phyloP scores from a whole-genome alignment of 2,329 filamentous ascomycete species.

The Alternaria angustiovoidea region DNA sequence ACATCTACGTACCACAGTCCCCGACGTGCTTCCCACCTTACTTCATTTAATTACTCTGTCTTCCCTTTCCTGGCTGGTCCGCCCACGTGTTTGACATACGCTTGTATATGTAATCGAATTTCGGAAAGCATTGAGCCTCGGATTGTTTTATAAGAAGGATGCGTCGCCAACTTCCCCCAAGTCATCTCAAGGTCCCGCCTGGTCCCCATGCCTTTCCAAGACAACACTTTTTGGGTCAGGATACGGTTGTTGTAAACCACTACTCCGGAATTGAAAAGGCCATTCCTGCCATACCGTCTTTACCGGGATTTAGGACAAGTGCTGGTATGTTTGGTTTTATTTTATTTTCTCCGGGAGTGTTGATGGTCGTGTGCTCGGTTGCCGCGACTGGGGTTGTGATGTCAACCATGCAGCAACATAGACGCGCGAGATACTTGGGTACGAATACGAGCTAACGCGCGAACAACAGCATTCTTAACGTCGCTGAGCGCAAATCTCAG shows the following conservation, averaged over 20 bases:
- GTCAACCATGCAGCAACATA: conserved; percentile 1
- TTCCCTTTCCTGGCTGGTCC: conserved; percentile 30
- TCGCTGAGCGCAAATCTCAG: conserved; percentile 83
- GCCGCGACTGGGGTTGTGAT: conserved; percentile 12
- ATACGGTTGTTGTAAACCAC: conserved; percentile 45
- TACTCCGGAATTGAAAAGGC: conserved; percentile 46
- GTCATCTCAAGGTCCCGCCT: conserved; percentile 45
- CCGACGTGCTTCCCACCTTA: conserved; percentile 5
- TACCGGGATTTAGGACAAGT: conserved; percentile 50
- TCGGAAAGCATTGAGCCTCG: neutral
- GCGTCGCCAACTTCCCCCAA: conserved; percentile 46
- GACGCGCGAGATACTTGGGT: neutral
- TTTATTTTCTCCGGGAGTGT: conserved; percentile 16
- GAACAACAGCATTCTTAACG: conserved; percentile 75
- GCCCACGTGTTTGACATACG: conserved; percentile 11
- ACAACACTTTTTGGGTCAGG: conserved; percentile 38
- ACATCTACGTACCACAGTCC: neutral
- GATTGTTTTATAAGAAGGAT: conserved; percentile 26
- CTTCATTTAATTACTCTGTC: conserved; percentile 26
- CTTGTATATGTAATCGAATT: conserved; percentile 32
- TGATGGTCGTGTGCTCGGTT: conserved; percentile 31
- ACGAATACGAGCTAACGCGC: conserved; percentile 20
- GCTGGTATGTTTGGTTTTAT: conserved; percentile 44
- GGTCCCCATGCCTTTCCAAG: conserved; percentile 39
- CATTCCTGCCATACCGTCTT: conserved; percentile 47